Base-by-base conservation (phyloP, 306 rosid species). In the Ochetophila trinervis region DNA sequence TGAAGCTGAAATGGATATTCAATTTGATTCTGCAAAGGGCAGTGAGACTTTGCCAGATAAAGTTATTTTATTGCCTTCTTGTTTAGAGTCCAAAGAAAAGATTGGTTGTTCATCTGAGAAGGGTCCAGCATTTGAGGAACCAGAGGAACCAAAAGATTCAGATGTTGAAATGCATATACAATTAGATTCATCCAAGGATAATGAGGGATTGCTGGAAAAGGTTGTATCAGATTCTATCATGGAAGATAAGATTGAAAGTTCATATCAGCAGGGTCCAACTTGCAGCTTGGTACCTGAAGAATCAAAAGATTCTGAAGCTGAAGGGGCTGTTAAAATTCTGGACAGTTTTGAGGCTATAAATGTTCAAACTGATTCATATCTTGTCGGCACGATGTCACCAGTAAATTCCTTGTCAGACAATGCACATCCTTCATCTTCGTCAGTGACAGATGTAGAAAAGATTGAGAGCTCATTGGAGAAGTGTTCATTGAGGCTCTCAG, bases 301-400 rank as follows among this genome's bases (percentile, higher is more conserved):
- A 13, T 30, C 53, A 15, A 67, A 60, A 30, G 67, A 55, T 53
- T 20, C 50, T 55, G 55, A 36, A 24, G 72, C 54, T 57, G 51
- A 56, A 64, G 58, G 2, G 58, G 72, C 50, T 32, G 36, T 37
- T 53, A 13, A 53, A 53, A 30, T 49, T 22, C 40, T 36, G 40
- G 51, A 65, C 30, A 72, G 60, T 14, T 5, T 61, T 13, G 60
- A 63, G 35, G 70, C 48, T 53, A 66, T n/a, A 32, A 56, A 14
- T 27, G 47, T 54, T 71, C 57, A 62, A 14, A 45, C 54, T 47
- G 57, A 71, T 71, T 63, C 53, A 30, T 54, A 62, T 52, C 62
- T 27, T 62, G 56, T 8, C 22, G 57, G 42, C 62, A 56, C 13
- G 30, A 24, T 34, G 35, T 21, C 66, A 62, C 67, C 34, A 66